Evolutionary conservation across 768 basidiomycete genomes (phyloP).

Genomic region (Lactifluus pinguis): DNA sequence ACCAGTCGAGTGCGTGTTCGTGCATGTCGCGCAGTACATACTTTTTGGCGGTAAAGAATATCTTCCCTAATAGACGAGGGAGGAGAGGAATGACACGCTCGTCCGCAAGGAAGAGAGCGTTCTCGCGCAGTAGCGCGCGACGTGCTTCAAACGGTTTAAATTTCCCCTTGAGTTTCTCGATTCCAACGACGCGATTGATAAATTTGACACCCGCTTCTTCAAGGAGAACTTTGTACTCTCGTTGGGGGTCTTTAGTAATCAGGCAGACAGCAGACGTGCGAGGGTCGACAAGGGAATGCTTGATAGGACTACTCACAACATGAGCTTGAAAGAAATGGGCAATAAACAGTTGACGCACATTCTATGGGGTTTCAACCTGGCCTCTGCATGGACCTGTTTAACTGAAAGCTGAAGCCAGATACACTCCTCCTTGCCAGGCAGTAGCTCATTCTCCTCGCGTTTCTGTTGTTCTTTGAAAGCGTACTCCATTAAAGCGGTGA

Average conservation of each 20-base stretch:
- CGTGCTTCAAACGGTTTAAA: conserved; percentile 80
- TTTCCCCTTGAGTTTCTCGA: conserved; percentile 90
- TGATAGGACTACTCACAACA: conserved; percentile 47
- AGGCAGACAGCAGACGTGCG: conserved; percentile 75
- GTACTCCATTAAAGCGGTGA: conserved; percentile 70
- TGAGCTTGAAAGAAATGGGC: not conserved
- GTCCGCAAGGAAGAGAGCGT: conserved; percentile 90
- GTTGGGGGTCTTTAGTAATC: conserved; percentile 91
- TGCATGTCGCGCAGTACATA: conserved; percentile 31
- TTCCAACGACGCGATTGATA: conserved; percentile 82
- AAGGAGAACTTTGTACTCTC: conserved; percentile 92
- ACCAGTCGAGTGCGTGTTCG: not conserved
- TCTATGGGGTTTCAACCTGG: conserved; percentile 70
- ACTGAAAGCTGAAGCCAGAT: conserved; percentile 86
- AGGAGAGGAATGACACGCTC: conserved; percentile 82
- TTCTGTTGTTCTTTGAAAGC: conserved; percentile 54
- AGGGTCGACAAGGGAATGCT: conserved; percentile 77
- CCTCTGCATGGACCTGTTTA: conserved; percentile 69
- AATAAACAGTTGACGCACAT: conserved; percentile 50
- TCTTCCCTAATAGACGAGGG: conserved; percentile 77
- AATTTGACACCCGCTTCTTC: conserved; percentile 74
- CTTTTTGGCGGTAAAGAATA: conserved; percentile 96
- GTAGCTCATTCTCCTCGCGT: conserved; percentile 62
- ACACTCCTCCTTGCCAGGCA: conserved; percentile 71
- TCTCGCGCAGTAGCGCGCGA: conserved; percentile 75